Base-by-base conservation (phyloP, 2,329 filamentous ascomycete species). In the Cephalotrichum gorgonifer region DNA sequence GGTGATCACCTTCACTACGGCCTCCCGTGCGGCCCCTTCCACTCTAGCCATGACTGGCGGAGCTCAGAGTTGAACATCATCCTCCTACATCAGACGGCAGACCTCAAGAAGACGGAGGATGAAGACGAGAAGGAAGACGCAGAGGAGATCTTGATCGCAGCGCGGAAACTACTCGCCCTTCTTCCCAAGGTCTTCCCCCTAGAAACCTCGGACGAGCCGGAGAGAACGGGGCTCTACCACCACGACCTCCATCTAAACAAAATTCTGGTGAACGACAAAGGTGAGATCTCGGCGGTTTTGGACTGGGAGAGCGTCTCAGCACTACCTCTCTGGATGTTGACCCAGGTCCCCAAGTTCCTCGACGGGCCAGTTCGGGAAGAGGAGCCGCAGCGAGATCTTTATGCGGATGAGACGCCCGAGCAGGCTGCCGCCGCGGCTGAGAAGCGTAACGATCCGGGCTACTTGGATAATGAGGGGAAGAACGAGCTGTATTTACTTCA, bases 281-380 rank as follows among this genome's bases (percentile, higher is more conserved):
- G 64, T 1, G 50, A 52, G 0, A 53, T 72, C 5, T 66, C 64
- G 1, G 69, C 54, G 4, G 46, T 72, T 1, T 43, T 71, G 4
- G 67, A 72, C 52, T 73, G 67, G 67, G 67, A 73, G 50, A 70
- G 62, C 41, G 62, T 69, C 11, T 69, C 64, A 0, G 54, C 64
- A 3, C 30, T 70, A 48, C 69, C 68, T 6, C 53, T 63, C 15
- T 73, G 68, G 70, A 54, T 57, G 47, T 55, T 61, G 4, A 61
- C 58, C 11, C 47, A 58, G 28, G 44, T 62, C 26, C 67, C 69
- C 11, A 53, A 56, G 28, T 67, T 72, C 47, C 56, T 72, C 2
- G 39, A 54, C 0, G 60, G 57, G 0, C 43, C 47, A 7, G 33
- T n/a, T 7, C 58, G 65, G n/a, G 56, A 65, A 33, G 52, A 59